phyloP scores from a whole-genome alignment of 2,329 filamentous ascomycete genomes.

The Fusarium concolor region DNA sequence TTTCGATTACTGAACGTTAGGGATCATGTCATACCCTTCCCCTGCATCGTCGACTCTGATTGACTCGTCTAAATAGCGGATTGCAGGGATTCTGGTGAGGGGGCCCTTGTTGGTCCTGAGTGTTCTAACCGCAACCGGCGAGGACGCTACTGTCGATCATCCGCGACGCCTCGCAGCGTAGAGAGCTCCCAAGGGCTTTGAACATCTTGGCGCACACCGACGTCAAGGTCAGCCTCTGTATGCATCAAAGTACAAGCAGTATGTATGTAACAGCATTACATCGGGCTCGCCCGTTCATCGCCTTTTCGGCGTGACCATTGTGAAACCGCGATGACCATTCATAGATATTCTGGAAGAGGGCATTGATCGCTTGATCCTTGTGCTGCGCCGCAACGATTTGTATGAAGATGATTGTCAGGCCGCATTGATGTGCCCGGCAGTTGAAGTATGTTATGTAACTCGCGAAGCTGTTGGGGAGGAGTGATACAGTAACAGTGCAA shows the following conservation, averaged over 20 bases:
- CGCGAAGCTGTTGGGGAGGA: conserved; percentile 1
- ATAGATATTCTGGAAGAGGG: not conserved
- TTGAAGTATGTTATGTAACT: conserved; percentile 21
- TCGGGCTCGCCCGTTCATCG: conserved; percentile 3
- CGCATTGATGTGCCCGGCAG: conserved; percentile 33
- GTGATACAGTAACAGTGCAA: not conserved
- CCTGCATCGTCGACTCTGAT: conserved; percentile 13
- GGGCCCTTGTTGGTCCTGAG: not conserved
- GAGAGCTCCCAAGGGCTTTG: not conserved
- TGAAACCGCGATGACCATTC: not conserved
- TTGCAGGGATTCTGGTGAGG: conserved; percentile 4
- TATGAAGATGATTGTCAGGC: conserved; percentile 17
- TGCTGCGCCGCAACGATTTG: conserved; percentile 19
- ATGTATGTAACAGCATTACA: not conserved
- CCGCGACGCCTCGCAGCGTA: conserved; percentile 38
- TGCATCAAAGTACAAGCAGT: not conserved
- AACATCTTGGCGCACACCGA: conserved; percentile 35
- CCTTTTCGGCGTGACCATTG: not conserved
- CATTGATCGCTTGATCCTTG: conserved; percentile 8
- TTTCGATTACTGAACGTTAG: conserved; percentile 34
- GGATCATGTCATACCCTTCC: conserved; percentile 9
- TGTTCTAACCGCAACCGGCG: conserved; percentile 33
- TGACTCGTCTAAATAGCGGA: conserved; percentile 11
- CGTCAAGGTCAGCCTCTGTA: not conserved
- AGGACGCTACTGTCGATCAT: conserved; percentile 47